Evolutionary conservation across 164 flowering plant genomes (phyloP).

Genomic region (Echeveria elegans): DNA sequence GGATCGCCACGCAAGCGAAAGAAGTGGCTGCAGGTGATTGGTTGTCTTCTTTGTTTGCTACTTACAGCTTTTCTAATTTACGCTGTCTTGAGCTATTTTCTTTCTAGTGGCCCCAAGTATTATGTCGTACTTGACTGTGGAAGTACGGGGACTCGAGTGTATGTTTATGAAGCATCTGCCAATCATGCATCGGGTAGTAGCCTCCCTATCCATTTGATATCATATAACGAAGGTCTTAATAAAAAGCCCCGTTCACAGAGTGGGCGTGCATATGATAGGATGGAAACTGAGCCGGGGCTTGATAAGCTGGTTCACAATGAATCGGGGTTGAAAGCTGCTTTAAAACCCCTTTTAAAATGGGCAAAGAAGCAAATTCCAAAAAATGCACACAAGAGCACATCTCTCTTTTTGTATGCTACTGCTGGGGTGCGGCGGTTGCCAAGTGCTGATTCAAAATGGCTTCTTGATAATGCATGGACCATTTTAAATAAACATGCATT

Average conservation of each 20-base stretch:
- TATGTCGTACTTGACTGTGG: slow-evolving; percentile 94
- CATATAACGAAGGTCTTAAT: slow-evolving; percentile 42
- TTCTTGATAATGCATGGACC: slow-evolving; percentile 70
- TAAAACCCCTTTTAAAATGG: slow-evolving; percentile 82
- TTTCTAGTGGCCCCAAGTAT: slow-evolving; percentile 37
- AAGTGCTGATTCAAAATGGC: slow-evolving; percentile 68
- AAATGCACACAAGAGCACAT: slow-evolving; percentile 60
- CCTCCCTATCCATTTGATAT: slow-evolving; percentile 51
- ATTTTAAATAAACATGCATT: slow-evolving; percentile 62
- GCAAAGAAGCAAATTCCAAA: slow-evolving; percentile 90
- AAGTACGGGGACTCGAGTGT: slow-evolving; percentile 91
- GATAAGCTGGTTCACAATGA: slow-evolving; percentile 73
- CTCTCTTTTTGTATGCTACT: slow-evolving; percentile 83
- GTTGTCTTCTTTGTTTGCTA: slow-evolving; percentile 36
- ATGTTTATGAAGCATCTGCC: slow-evolving; percentile 57
- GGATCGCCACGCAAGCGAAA: slow-evolving; percentile 28
- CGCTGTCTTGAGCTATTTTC: slow-evolving; percentile 23
- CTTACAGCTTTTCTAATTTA: slow-evolving; percentile 33
- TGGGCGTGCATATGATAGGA: slow-evolving; percentile 85
- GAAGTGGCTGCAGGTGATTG: slow-evolving; percentile 43
- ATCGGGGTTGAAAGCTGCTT: slow-evolving; percentile 62
- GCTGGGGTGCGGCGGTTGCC: slow-evolving; percentile 93
- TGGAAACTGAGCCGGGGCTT: slow-evolving; percentile 98
- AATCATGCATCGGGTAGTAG: slow-evolving; percentile 27
- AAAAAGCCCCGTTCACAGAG: slow-evolving; percentile 34